Base-by-base conservation (phyloP, 352 stramenopile species). In the Pythium oligandrum region DNA sequence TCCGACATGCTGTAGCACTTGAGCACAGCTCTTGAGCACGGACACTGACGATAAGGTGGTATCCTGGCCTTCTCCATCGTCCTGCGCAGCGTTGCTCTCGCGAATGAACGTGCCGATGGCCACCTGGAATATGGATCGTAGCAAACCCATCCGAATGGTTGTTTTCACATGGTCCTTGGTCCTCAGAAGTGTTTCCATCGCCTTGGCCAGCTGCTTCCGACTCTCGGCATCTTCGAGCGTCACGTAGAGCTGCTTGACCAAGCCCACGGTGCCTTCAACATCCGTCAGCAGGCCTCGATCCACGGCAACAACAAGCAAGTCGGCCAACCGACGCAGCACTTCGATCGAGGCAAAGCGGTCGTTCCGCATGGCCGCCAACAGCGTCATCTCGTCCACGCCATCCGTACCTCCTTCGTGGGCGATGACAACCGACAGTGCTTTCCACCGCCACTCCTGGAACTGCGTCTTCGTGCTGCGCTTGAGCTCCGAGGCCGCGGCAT, bases 171-270 rank as follows among this genome's bases (percentile, higher is more conserved):
- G 56, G 11, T 78, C 64, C 34, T 87, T 89, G 4, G 44, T 70
- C 26, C 10, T 48, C 7, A 85, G 45, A 2, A 73, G 31, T 11
- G 45, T 51, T n/a, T 48, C 30, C 7, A 91, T 48, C 6, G 53
- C 65, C 9, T 56, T 45, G 11, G 71, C 64, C 10, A 89, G 53
- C 35, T 62, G 45, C 11, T 71, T 51, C 11, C 73, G 73, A 33
- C 66, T 45, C 2, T 43, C 32, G 40, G 43, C 36, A 33, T 64
- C 56, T 0, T 38, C n/a, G 7, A 88, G 59, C 37, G 75, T 88
- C 60, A 88, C 78, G 53, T 89, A 91, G 48, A 88, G 74, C 45
- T 91, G 81, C 65, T 89, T 88, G 40, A 85, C 40, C 11, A 89
- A 50, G n/a, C 78, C 62, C 30, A 87, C 34, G 12, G 61, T 47